Base-by-base conservation (phyloP, 2,329 filamentous ascomycete genomes). In the Pseudopyrenochaeta lycopersici region DNA sequence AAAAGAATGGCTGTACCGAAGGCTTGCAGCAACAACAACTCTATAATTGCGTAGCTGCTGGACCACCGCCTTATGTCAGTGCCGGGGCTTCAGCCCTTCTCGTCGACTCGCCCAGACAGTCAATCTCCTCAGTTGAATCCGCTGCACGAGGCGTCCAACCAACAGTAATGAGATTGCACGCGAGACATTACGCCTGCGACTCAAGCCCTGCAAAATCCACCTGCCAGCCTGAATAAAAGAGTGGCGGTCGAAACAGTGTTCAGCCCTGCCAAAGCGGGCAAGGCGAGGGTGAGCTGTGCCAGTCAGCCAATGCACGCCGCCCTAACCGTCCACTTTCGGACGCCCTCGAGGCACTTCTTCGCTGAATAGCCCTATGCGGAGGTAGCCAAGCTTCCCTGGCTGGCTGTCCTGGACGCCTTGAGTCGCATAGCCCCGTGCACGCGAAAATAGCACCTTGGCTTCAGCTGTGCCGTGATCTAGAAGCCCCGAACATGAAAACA, bases 21-120 rank as follows among this genome's bases (percentile, higher is more conserved):
- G 32, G 39, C 46, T 41, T 54, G 44, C 49, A 54, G 40, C 38
- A 42, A 48, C 43, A 49, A 52, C 46, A 33, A 14, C 36, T 29
- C 40, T 31, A 43, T 56, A 29, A 17, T 39, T 58, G 55, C 47
- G 49, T 58, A 39, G 52, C 52, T 55, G 58, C 48, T 51, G 42
- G 44, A 50, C 41, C 44, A 36, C 46, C 54, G 54, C 54, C 54
- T 43, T 50, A 51, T 40, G 9, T 14, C 23, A 29, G 23, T 11
- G 40, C 23, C n/a, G 20, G 23, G 18, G 32, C 32, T 35, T 35
- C 40, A 18, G 40, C 14, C 40, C 23, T 15, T 41, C 14, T 32
- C 41, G 27, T 42, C 33, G 17, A 18, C 40, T 29, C 11, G n/a
- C 23, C 40, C 9, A 29, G 23, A 21, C 2, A 30, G n/a, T 15